Base-by-base conservation (phyloP, 176 grass and related monocot genomes). In the Puccinellia tenuiflora region DNA sequence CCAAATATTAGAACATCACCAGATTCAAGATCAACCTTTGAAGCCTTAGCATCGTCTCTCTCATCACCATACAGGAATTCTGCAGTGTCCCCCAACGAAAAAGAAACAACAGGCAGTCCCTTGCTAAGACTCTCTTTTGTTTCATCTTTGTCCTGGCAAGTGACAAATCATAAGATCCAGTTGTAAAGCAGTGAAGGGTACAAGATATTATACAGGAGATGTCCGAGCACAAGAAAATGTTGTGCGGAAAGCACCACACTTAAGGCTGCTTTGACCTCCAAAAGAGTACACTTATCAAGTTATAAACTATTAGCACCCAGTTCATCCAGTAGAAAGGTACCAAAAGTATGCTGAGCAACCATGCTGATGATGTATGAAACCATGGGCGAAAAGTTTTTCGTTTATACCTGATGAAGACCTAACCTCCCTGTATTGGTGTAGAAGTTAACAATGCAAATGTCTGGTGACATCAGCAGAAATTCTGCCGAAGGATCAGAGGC, bases 401-500 rank as follows among this genome's bases (percentile, higher is more conserved):
- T 73, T 21, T 22, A 6, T 84, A 94, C 92, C 92, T 94, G 66
- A 84, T 94, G 92, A 81, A 91, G 86, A 70, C 89, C 84, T 82
- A 94, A 80, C 45, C 59, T 84, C 39, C 89, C 84, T 4, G 37
- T 54, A 50, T 8, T 79, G 2, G 47, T 73, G 33, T 91, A 91
- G 81, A 89, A 91, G 77, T 94, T 94, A 43, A 81, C 77, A 82
- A 94, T 54, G 80, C 92, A 94, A 52, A 91, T 85, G 85, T 94
- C 92, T 18, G 86, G 92, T 59, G 86, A 79, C 67, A 91, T 61
- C 3, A 2, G 2, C 64, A 86, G 89, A 65, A 94, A 21, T 87
- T 87, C 81, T 69, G 75, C 10, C 3, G 47, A 8, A 15, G 16
- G 59, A 52, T 67, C 55, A 47, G 8, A 1, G 76, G 9, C 48